Conservation (phyloP, 1,284 basidiomycete species). For the Salmacisia buchloeana region DNA sequence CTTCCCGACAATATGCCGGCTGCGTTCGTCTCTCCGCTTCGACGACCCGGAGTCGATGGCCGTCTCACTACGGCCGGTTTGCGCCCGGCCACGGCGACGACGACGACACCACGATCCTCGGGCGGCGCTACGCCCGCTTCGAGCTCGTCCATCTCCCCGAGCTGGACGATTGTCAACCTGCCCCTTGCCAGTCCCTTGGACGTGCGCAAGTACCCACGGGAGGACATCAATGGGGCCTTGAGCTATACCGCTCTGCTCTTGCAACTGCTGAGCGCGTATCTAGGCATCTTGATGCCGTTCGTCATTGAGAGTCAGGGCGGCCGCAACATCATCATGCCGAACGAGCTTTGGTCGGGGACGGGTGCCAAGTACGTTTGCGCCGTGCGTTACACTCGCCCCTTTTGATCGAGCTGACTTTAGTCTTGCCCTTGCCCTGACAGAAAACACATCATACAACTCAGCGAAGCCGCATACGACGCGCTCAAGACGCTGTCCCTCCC, state of each 20-base stretch:
- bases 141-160: constrained; percentile 6
- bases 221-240: constrained; percentile 32
- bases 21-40: constrained; percentile 19
- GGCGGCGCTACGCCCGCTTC: not conserved
- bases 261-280: constrained; percentile 25
- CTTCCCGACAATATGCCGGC: constrained; percentile 30
- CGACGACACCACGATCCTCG: not conserved
- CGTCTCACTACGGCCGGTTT: not conserved
- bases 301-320: constrained; percentile 24
- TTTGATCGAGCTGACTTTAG: too few relatives aligned
- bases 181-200: constrained; percentile 30
- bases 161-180: constrained; percentile 29
- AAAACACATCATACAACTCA: constrained; percentile 27
- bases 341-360: constrained; percentile 29
- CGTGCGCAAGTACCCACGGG: constrained; percentile 26
- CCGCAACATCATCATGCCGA: constrained; percentile 20
- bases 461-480: constrained; percentile 21
- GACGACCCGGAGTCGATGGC: not conserved
- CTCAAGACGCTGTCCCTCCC: constrained; percentile 11
- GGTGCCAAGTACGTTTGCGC: constrained; percentile 21
- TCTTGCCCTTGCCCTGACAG: not conserved
- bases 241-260: constrained; percentile 26
- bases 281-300: constrained; percentile 36
- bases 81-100: constrained; percentile 10
- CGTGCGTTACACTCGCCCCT: too few relatives aligned